Base-by-base conservation (phyloP, 768 basidiomycete genomes). In the Pleurotus salmoneostramineus region DNA sequence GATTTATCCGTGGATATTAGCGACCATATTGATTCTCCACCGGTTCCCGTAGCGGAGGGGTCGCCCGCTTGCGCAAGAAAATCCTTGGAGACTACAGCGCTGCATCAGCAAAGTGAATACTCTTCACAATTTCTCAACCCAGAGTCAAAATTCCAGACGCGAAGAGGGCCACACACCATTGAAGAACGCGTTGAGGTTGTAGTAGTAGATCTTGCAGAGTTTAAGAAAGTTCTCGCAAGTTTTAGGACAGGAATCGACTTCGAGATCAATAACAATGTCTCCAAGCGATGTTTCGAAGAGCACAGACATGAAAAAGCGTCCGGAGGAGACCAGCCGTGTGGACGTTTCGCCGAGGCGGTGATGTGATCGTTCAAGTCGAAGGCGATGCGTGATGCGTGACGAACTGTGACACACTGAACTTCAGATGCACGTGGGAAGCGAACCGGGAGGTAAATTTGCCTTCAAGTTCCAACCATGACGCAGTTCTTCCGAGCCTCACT, bases 21-120 rank as follows among this genome's bases (percentile, higher is more conserved):
- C 4, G 94, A 94, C 82, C 87, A 90, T 64, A 96, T 79, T 3
- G 87, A 94, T 74, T 94, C 89, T 47, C 97, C 97, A 33, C 97
- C 95, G 33, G 86, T 93, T 15, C 97, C 96, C 1, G 92, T 91
- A 5, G 95, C 96, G 14, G 92, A 89, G 5, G 96, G 97, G 65
- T 99, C 97, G n/a, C 97, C 97, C 0, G 84, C 81, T 72, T 98
- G 97, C 8, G 95, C 95, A 52, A 99, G 82, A 63, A 99, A 99
- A 68, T 98, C 94, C 72, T 96, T 97, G 40, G 95, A 95, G 6
- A 99, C 95, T 97, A 60, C 27, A 43, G n/a, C 37, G 46, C 52
- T 49, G 12, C 44, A 27, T 8, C 21, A n/a, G 31, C 35, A 35
- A 47, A 50, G n/a, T 31, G 17, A 32, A 35, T 21, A 51, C 36